Conservation (phyloP, 2,329 filamentous ascomycete genomes). For the Apiospora saccharicola region DNA sequence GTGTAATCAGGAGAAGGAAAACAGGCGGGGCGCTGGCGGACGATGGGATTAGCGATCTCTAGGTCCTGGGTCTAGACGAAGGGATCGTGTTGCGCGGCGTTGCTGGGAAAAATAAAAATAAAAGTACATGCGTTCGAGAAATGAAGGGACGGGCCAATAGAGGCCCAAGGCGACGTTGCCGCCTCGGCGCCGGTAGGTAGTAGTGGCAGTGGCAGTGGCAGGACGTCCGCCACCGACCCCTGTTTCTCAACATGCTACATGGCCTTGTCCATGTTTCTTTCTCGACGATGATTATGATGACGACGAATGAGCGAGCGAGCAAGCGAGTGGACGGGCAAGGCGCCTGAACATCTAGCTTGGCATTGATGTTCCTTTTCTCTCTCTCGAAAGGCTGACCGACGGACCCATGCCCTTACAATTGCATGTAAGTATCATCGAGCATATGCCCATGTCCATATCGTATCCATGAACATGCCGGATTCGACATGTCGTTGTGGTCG, state of each 20-base stretch:
- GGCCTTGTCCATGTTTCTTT: not conserved
- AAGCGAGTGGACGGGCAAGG: too few relatives aligned
- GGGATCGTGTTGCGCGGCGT: not conserved
- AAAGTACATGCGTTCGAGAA: not conserved
- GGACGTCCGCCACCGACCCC: not conserved
- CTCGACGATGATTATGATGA: not conserved
- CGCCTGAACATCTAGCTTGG: not conserved
- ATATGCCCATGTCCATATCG: too few relatives aligned
- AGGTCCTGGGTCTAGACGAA: slow-evolving; percentile 7
- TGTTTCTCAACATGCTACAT: not conserved
- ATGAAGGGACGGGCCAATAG: not conserved
- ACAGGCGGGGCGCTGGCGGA: not conserved
- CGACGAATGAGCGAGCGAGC: not conserved
- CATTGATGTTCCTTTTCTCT: too few relatives aligned
- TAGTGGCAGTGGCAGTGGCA: not conserved
- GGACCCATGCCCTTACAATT: not conserved
- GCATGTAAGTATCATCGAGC: not conserved
- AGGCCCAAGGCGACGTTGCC: not conserved
- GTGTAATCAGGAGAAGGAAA: not conserved
- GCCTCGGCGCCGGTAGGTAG: not conserved
- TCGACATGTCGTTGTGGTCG: not conserved
- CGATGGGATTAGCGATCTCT: not conserved
- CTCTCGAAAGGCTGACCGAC: too few relatives aligned
- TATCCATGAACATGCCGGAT: not conserved
- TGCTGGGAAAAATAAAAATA: not conserved